Evolutionary conservation across 129 eudicot species (phyloP).

Genomic region (Chrysanthemum seticuspe): DNA sequence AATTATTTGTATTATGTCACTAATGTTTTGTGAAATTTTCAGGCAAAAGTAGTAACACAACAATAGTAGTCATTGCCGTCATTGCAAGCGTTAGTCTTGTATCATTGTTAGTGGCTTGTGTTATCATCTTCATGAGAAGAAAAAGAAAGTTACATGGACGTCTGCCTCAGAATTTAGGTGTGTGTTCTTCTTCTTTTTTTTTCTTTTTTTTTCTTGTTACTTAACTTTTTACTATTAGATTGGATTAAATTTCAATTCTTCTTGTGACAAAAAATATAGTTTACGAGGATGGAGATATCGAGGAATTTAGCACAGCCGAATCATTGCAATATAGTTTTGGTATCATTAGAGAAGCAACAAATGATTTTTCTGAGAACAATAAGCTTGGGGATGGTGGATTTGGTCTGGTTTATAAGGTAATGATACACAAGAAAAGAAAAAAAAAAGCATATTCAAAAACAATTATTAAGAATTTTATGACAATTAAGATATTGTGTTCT

Average conservation of each 20-base stretch:
- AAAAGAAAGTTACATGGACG: constrained; percentile 14
- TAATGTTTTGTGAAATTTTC: background rate
- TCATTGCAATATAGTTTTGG: constrained; percentile 45
- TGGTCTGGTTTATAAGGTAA: constrained; percentile 44
- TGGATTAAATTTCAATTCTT: background rate
- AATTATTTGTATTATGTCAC: background rate
- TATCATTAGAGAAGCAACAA: constrained; percentile 30
- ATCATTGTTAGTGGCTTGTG: constrained; percentile 2
- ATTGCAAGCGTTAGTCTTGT: constrained; percentile 10
- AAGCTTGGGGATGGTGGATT: constrained; percentile 47
- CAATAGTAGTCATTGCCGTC: background rate
- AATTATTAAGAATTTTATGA: too few species aligned
- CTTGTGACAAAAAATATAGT: constrained; percentile 3
- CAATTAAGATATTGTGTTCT: too few species aligned
- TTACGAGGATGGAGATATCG: background rate
- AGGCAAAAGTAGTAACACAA: constrained; percentile 23
- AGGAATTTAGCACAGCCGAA: constrained; percentile 30
- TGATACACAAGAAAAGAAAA: too few species aligned
- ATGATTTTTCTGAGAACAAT: constrained; percentile 32
- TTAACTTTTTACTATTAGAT: background rate
- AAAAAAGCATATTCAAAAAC: too few species aligned
- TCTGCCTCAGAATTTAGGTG: background rate
- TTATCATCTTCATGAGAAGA: constrained; percentile 18
- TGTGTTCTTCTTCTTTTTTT: too few species aligned
- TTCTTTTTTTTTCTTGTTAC: background rate